phyloP scores from a whole-genome alignment of 176 grass and related monocot species.

The Triticum dicoccoides region DNA sequence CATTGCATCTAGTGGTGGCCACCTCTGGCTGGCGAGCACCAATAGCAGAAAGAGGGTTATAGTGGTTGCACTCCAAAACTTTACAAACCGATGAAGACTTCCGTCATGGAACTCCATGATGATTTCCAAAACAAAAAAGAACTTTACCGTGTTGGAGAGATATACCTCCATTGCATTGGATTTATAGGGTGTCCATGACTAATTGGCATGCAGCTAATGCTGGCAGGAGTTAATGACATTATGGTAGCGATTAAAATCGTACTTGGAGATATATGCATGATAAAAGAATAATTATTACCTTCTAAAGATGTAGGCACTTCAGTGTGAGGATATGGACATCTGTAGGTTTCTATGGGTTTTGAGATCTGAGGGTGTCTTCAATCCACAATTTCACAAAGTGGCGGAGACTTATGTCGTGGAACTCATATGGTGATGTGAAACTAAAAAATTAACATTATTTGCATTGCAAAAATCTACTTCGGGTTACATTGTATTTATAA shows the following conservation, averaged over 20 bases:
- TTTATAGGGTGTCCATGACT: background rate
- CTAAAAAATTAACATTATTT: background rate
- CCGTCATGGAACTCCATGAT: background rate
- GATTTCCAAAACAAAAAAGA: background rate
- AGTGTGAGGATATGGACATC: background rate
- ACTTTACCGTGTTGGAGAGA: background rate
- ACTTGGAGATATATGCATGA: background rate
- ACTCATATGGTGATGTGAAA: background rate
- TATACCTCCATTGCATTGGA: background rate
- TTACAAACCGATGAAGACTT: background rate
- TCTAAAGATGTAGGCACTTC: background rate
- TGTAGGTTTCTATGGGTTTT: background rate
- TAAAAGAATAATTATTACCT: background rate
- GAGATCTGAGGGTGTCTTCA: background rate
- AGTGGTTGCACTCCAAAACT: background rate
- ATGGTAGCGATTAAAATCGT: background rate
- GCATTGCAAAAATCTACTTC: background rate
- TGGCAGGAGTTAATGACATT: background rate
- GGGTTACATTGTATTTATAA: too few species aligned
- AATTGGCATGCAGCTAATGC: background rate
- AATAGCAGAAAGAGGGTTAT: background rate
- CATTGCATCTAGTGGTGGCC: too few species aligned
- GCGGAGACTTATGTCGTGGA: background rate
- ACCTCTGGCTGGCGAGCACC: background rate
- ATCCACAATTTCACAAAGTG: background rate